Percentiles rank a stretch among this genome's conserved stretches.
Conservation (phyloP, 441 rosid genomes). For the Brassica hybrid region DNA sequence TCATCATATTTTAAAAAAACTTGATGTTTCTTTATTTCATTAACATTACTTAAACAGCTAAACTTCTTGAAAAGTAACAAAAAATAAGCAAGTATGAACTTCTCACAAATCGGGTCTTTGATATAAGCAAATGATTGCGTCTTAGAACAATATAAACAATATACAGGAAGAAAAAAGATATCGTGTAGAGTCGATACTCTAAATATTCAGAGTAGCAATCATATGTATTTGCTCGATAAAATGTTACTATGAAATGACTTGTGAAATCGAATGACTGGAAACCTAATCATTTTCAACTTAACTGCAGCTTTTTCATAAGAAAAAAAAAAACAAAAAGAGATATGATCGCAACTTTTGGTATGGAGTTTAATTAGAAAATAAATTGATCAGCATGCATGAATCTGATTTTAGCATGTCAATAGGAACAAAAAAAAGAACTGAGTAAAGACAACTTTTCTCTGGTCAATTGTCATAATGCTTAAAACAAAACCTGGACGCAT, state of each 20-base stretch:
- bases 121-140: slow-evolving; percentile 23
- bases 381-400: not conserved
- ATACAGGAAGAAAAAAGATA: not conserved
- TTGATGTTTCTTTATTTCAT: slow-evolving; percentile 10
- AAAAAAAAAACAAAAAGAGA: not conserved
- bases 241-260: slow-evolving; percentile 1
- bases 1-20: not conserved
- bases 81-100: slow-evolving; percentile 5
- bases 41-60: slow-evolving; percentile 49
- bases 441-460: not conserved
- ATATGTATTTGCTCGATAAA: slow-evolving; percentile 8
- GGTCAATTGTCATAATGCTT: not conserved
- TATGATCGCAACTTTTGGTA: not conserved
- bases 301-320: not conserved
- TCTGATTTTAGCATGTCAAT: not conserved
- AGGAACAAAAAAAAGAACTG: not conserved
- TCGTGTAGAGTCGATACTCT: slow-evolving; percentile 30
- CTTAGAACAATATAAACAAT: not conserved
- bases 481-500: not conserved
- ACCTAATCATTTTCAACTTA: not conserved
- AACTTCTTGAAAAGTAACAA: slow-evolving; percentile 3
- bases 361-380: not conserved
- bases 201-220: slow-evolving; percentile 1
- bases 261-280: not conserved
- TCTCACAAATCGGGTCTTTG: not conserved